Base-by-base conservation (phyloP, 169 alveolate genomes). In the Eimeria falciformis region DNA sequence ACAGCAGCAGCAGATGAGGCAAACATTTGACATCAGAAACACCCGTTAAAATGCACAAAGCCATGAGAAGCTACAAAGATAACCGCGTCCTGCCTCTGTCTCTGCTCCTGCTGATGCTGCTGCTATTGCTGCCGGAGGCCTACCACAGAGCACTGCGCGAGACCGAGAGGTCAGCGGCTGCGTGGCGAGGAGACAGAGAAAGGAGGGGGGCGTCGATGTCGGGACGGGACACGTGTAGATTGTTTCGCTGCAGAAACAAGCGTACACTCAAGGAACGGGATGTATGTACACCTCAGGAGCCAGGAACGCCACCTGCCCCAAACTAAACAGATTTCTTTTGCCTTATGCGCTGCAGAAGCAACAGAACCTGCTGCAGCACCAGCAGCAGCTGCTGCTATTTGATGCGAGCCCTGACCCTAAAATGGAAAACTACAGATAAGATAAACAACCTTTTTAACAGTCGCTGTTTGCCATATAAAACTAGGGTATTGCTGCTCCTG, bases 221-320 rank as follows among this genome's bases (percentile, higher is more conserved):
- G 1, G 93, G 93, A 37, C 83, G 69, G 46, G 88, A 71, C 65
- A 88, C 88, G 58, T 88, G 93, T 88, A 88, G 71, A 81, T 88
- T 88, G 47, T 81, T 81, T 45, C 88, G 78, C 93, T 88, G 93
- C 55, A 86, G 77, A 6, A 18, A 33, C 83, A 23, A 45, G 12
- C 29, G 27, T 12, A 69, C 17, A 69, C 62, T 14, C 53, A 7
- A 25, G 27, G 27, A 29, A 46, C 55, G n/a, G n/a, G n/a, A n/a
- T n/a, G n/a, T n/a, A n/a, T n/a, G n/a, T 69, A 33, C 21, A 45
- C 65, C 29, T 29, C 62, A 50, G 62, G 18, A 12, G 23, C 62
- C 23, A 43, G 25, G 6, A 37, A 25, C 81, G 55, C 3, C 4
- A 27, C 5, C 33, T 23, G 25, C 0, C 78, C 78, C 17, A 3